Evolutionary conservation across 2,329 filamentous ascomycete species (phyloP), one percentile per base, ranked within the genome.

Genomic region (Penicillium corylophilum): DNA sequence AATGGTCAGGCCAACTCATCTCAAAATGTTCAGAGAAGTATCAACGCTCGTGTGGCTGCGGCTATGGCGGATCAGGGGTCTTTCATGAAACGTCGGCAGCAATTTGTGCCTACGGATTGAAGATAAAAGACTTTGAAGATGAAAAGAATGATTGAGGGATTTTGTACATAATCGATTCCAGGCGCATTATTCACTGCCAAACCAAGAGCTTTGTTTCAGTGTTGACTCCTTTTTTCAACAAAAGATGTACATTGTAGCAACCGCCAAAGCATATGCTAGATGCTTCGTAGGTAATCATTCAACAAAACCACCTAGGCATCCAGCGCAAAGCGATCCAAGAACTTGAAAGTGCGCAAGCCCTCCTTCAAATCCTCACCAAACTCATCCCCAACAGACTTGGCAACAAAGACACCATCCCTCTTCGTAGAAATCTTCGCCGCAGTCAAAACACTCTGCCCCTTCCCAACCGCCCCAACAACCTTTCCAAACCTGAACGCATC

Each of bases 401-500:
- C 65, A 43, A 67, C 56, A 39, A 66, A 67, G 6, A 78, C 74
- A 41, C 75, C 74, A 1, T 68, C 63, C 0, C 68, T 64, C 0
- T 62, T 53, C 2, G 55, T 50, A 12, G 62, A 61, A 44, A 86
- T 78, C 1, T 77, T 78, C 0, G 76, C 75, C 12, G 67, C 69
- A 1, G 65, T 56, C 5, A 82, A 68, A 4, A 76, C 68, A 18
- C 51, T 47, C n/a, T 59, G 71, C 0, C 70, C 71, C 12, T 63
- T 68, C 1, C 84, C 85, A 1, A 88, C 57, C 24, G 80, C 82
- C 13, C 76, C 85, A 22, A 90, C 74, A 0, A 87, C 84, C 76
- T 90, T 90, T 4, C 86, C 87, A 75, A 84, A 90, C 22, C 81
- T 74, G 71, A 83, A 90, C 0, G 78, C 82, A 62, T 85, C 81